These are phyloP conservation scores for Cyclotella baltica DNA, from an alignment of 108 stramenopile species.

Conservation along the genomic window DNA sequence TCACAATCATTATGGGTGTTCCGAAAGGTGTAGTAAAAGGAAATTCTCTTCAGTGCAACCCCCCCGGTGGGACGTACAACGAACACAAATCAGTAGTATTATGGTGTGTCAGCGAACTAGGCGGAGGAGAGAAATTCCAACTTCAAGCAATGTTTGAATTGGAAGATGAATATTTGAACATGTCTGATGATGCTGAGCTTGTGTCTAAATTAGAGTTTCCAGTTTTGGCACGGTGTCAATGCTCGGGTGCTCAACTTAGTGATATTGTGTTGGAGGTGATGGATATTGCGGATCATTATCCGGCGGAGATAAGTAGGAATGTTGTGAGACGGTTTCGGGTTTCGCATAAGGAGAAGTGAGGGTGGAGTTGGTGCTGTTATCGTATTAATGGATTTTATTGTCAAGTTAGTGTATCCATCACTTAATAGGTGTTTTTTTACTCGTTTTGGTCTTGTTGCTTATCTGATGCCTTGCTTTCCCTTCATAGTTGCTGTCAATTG, in stretches of 20 bases:
- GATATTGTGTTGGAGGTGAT: slow-evolving; percentile 73
- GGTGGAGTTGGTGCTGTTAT: too few species aligned
- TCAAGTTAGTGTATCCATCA: too few species aligned
- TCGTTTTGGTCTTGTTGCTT: too few species aligned
- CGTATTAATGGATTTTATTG: too few species aligned
- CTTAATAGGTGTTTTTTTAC: too few species aligned
- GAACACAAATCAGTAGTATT: slow-evolving; percentile 79
- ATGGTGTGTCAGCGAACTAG: slow-evolving; percentile 86
- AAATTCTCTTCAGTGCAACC: slow-evolving; percentile 76
- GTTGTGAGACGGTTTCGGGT: slow-evolving; percentile 80
- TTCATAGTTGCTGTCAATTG: too few species aligned
- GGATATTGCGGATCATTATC: slow-evolving; percentile 61
- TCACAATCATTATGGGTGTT: slow-evolving; percentile 88
- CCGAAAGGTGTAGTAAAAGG: slow-evolving; percentile 63
- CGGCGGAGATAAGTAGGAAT: slow-evolving; percentile 78
- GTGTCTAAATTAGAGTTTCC: slow-evolving; percentile 73
- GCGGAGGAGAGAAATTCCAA: slow-evolving; percentile 89
- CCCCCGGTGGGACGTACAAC: slow-evolving; percentile 89
- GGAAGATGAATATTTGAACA: slow-evolving; percentile 30
- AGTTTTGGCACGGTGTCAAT: slow-evolving; percentile 83
- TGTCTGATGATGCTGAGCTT: slow-evolving; percentile 40
- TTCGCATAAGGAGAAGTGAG: slow-evolving; percentile 63
- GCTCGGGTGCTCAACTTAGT: slow-evolving; percentile 82
- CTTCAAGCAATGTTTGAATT: slow-evolving; percentile 81
- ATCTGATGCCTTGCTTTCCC: too few species aligned